These are phyloP conservation scores for Penicillium bialowiezense DNA, from an alignment of 495 filamentous ascomycete species.

Conservation along the genomic window DNA sequence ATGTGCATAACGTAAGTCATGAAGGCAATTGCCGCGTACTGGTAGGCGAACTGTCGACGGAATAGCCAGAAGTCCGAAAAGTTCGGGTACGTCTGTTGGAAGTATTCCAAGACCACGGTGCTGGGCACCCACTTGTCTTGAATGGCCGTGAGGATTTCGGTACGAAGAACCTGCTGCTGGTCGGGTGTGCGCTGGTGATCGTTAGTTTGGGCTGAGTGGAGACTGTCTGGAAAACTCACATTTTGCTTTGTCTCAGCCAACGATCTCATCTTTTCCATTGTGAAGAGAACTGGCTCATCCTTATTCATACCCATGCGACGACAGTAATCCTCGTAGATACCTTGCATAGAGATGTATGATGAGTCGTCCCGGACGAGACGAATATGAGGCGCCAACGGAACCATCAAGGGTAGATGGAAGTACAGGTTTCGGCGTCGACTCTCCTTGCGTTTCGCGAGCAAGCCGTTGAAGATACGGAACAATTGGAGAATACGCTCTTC, in stretches of 20 bases:
- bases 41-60: slow-evolving; percentile 92
- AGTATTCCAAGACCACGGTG: slow-evolving; percentile 80
- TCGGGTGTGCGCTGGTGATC: slow-evolving; percentile 57
- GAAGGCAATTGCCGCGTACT: slow-evolving; percentile 93
- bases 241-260: slow-evolving; percentile 64
- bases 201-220: slow-evolving; percentile 14
- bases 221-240: slow-evolving; percentile 36
- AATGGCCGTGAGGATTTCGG: slow-evolving; percentile 88
- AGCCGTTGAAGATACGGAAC: slow-evolving; percentile 96
- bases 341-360: slow-evolving; percentile 91
- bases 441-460: slow-evolving; percentile 87
- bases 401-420: slow-evolving; percentile 93
- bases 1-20: slow-evolving; percentile 99
- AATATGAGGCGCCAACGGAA: slow-evolving; percentile 89
- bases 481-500: slow-evolving; percentile 94
- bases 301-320: slow-evolving; percentile 79
- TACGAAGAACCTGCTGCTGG: slow-evolving; percentile 62
- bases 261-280: slow-evolving; percentile 85
- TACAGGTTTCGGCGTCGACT: slow-evolving; percentile 88
- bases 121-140: slow-evolving; percentile 86
- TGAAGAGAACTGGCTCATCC: slow-evolving; percentile 92
- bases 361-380: slow-evolving; percentile 92
- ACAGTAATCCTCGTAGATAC: slow-evolving; percentile 93
- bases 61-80: slow-evolving; percentile 97
- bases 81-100: slow-evolving; percentile 82